Evolutionary conservation across 345 rosid genomes (phyloP).

Genomic region (Acer saccharum): DNA sequence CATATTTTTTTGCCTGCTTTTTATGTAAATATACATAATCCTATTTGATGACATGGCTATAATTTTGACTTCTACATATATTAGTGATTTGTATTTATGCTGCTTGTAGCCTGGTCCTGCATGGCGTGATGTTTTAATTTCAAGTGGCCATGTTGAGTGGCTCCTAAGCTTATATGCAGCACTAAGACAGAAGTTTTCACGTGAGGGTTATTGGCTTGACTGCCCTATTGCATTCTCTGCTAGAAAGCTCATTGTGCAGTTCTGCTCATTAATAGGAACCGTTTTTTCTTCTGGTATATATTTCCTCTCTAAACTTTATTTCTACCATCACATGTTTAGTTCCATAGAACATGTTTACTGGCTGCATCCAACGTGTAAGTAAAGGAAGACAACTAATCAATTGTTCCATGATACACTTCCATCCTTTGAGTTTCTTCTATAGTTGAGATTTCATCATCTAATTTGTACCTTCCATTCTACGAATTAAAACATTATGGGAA

Average conservation of each 20-base stretch:
- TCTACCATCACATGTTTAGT: slow-evolving; percentile 4
- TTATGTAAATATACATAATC: background rate
- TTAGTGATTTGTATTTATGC: slow-evolving; percentile 17
- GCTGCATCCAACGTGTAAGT: background rate
- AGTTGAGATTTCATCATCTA: background rate
- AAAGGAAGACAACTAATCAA: background rate
- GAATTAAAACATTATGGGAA: background rate
- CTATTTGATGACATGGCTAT: background rate
- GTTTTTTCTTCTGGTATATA: slow-evolving; percentile 77
- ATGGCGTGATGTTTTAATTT: slow-evolving; percentile 84
- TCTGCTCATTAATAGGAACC: slow-evolving; percentile 84
- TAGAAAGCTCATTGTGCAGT: slow-evolving; percentile 88
- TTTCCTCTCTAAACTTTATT: background rate
- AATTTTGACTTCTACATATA: slow-evolving; percentile 6
- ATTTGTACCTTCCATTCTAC: background rate
- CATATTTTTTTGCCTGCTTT: background rate
- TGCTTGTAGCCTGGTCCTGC: slow-evolving; percentile 89
- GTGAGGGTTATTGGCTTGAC: slow-evolving; percentile 80
- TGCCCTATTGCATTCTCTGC: slow-evolving; percentile 94
- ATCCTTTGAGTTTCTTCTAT: background rate
- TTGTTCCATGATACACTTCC: background rate
- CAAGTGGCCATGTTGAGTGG: slow-evolving; percentile 92
- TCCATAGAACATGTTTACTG: background rate
- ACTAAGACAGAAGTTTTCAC: slow-evolving; percentile 74
- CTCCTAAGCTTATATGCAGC: slow-evolving; percentile 70